Evolutionary conservation across 345 rosid genomes (phyloP).

Genomic region (Moricandia arvensis): DNA sequence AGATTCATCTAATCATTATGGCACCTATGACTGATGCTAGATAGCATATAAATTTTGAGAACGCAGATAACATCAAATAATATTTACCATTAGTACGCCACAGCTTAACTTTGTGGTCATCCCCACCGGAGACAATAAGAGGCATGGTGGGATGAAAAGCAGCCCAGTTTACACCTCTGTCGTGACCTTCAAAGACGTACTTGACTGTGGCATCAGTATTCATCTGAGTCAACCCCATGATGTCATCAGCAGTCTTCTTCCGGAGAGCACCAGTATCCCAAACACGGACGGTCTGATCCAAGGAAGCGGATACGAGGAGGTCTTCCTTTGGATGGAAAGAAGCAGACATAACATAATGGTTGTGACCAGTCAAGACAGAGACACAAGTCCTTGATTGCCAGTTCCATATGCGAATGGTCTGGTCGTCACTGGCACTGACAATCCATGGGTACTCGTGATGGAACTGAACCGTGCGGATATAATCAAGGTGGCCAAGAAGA

Average conservation of each 20-base stretch:
- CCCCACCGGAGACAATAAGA: no score
- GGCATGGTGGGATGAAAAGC: no score
- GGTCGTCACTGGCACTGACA: constrained; percentile 98
- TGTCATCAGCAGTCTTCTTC: constrained; percentile 88
- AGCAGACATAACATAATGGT: constrained; percentile 99
- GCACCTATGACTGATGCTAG: no score
- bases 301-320: constrained; percentile 92
- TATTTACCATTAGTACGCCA: constrained; percentile 93
- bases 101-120: constrained; percentile 92
- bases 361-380: constrained; percentile 94
- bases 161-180: no score
- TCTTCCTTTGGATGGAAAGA: constrained; percentile 96
- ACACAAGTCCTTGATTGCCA: constrained; percentile 98
- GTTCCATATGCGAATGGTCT: constrained; percentile 97
- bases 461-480: constrained; percentile 93
- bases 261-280: constrained; percentile 94
- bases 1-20: no score
- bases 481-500: constrained; percentile 96
- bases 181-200: no score
- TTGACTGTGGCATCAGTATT: no score
- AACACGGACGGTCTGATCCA: constrained; percentile 96
- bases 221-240: constrained; percentile 84
- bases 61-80: no score
- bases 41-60: no score
- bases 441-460: constrained; percentile 99